Evolutionary conservation across 305 asterid species (phyloP).

Genomic region (Coffea humblotiana): DNA sequence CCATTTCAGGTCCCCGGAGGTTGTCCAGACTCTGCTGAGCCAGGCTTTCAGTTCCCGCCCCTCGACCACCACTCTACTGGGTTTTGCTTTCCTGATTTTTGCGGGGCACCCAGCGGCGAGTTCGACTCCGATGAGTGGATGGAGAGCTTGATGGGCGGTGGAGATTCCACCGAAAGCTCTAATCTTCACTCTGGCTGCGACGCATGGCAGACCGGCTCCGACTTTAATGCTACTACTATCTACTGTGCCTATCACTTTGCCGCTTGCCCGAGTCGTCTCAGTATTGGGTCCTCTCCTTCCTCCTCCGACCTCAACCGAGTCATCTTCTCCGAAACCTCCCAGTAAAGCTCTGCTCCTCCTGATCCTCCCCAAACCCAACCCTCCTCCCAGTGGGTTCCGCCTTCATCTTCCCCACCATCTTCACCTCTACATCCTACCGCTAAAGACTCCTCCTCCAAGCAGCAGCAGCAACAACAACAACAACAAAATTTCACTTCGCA

Average conservation of each 20-base stretch:
- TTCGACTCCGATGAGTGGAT: slow-evolving; percentile 99
- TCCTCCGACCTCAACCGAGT: slow-evolving; percentile 71
- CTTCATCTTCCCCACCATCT: slow-evolving; percentile 24
- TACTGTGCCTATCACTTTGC: slow-evolving; percentile 60
- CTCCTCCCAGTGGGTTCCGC: slow-evolving; percentile 40
- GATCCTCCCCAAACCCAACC: slow-evolving; percentile 29
- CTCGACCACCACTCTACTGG: slow-evolving; percentile 55
- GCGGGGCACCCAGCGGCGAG: slow-evolving; percentile 53
- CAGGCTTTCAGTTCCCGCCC: slow-evolving; percentile 63
- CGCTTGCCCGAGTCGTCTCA: slow-evolving; percentile 62
- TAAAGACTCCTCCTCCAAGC: slow-evolving; percentile 19
- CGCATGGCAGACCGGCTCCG: slow-evolving; percentile 58
- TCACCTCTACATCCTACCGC: slow-evolving; percentile 23
- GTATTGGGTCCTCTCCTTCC: slow-evolving; percentile 47
- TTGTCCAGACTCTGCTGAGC: slow-evolving; percentile 43
- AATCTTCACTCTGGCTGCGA: slow-evolving; percentile 54
- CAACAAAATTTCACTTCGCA: neutral
- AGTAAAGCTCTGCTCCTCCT: slow-evolving; percentile 11
- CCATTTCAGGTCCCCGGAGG: slow-evolving; percentile 61
- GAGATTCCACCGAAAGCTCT: slow-evolving; percentile 68
- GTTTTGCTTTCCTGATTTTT: slow-evolving; percentile 40
- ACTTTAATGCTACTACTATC: slow-evolving; percentile 29
- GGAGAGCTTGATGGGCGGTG: slow-evolving; percentile 86
- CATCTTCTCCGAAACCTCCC: slow-evolving; percentile 43
- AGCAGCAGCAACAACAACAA: neutral